phyloP scores from a whole-genome alignment of 768 basidiomycete species.

The Mrakia hoshinonis region DNA sequence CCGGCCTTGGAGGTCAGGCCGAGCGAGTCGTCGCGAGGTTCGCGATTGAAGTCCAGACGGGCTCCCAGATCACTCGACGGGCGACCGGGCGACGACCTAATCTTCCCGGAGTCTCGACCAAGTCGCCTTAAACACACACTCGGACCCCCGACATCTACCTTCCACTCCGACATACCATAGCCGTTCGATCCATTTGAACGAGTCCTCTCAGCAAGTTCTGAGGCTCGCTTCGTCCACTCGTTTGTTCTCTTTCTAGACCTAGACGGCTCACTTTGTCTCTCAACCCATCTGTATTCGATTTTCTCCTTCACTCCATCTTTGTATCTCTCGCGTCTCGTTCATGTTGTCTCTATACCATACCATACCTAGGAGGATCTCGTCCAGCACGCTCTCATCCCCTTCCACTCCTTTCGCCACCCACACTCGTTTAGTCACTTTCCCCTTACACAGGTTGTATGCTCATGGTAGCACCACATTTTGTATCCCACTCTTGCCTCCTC shows the following conservation, averaged over 20 bases:
- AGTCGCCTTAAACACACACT: neutral
- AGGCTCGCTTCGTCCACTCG: neutral
- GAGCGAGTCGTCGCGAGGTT: slow-evolving; percentile 19
- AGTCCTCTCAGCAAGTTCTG: neutral
- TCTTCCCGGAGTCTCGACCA: no score
- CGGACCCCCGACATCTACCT: no score
- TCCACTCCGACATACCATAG: no score
- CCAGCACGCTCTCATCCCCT: no score
- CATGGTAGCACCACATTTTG: no score
- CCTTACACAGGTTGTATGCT: no score
- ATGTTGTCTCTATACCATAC: neutral
- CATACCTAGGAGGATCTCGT: no score
- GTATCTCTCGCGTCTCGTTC: neutral
- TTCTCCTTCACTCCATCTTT: neutral
- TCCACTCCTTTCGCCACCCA: no score
- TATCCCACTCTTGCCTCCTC: no score
- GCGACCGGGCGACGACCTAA: neutral
- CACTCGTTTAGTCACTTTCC: no score
- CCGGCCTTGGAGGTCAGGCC: slow-evolving; percentile 9
- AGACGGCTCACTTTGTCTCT: neutral
- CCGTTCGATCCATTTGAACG: neutral
- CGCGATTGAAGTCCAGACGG: slow-evolving; percentile 5
- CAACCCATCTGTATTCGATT: neutral
- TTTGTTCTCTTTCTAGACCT: neutral
- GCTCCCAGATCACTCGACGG: slow-evolving; percentile 16